Percentiles rank a stretch among this genome's conserved stretches.
These are phyloP conservation scores for Yamadazyma triangularis DNA, from an alignment of 1,139 yeast genomes.

Conservation along the genomic window DNA sequence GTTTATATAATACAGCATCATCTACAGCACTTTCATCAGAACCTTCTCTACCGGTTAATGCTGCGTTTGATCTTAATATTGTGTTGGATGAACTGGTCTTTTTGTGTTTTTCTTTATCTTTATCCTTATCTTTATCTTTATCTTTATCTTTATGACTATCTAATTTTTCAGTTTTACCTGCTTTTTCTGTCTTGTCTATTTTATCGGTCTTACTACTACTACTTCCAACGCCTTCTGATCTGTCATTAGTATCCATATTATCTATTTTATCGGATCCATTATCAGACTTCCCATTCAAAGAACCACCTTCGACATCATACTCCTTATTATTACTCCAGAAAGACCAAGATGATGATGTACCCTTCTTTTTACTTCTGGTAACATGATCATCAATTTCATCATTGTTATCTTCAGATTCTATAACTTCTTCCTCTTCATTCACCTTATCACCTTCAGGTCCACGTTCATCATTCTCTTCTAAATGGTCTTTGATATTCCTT, in stretches of 20 bases:
- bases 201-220: too few species aligned
- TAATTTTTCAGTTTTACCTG: too few species aligned
- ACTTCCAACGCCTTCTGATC: too few species aligned
- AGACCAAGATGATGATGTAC: constrained; percentile 26
- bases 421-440: constrained; percentile 11
- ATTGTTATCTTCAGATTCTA: constrained; percentile 23
- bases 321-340: constrained; percentile 27
- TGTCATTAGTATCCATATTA: constrained; percentile 6
- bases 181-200: constrained; percentile 2
- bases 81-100: constrained; percentile 23
- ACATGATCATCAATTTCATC: constrained; percentile 35
- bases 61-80: constrained; percentile 30
- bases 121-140: constrained; percentile 9
- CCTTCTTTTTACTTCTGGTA: constrained; percentile 22
- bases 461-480: constrained; percentile 6
- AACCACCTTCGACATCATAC: not conserved
- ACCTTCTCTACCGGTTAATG: constrained; percentile 20
- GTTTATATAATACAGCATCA: constrained; percentile 46
- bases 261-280: constrained; percentile 3
- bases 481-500: constrained; percentile 2
- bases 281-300: constrained; percentile 2
- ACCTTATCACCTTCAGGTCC: constrained; percentile 5
- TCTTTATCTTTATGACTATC: constrained; percentile 9
- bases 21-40: constrained; percentile 27
- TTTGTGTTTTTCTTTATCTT: constrained; percentile 5